Percentiles rank a stretch among this genome's conserved stretches.
Evolutionary conservation across 2,329 filamentous ascomycete species (phyloP).

Genomic region (Epichloe brachyelytri): DNA sequence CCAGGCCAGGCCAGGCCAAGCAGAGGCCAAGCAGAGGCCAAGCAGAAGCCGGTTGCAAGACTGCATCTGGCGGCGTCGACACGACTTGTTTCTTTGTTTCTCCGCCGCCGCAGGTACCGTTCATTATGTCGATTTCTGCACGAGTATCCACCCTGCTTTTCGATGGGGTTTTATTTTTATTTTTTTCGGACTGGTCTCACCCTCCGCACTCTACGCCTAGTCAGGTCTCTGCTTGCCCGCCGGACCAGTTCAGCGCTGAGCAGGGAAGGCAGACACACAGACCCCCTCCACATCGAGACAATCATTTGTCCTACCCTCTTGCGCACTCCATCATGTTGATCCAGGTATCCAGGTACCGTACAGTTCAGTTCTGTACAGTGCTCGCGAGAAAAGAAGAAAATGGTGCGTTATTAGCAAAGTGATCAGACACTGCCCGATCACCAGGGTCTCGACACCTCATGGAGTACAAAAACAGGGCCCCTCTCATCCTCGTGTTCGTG

Average conservation of each 20-base stretch:
- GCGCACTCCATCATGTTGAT: constrained; percentile 16
- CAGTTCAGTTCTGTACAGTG: not conserved
- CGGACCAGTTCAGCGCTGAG: constrained; percentile 1
- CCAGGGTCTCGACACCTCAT: constrained; percentile 14
- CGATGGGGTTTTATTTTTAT: not conserved
- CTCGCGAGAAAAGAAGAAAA: constrained; percentile 15
- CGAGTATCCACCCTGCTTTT: constrained; percentile 13
- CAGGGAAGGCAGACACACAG: constrained; percentile 20
- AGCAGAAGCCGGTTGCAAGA: too few relatives aligned
- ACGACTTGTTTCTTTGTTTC: constrained; percentile 10
- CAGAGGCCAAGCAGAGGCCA: not conserved
- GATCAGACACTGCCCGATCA: constrained; percentile 11
- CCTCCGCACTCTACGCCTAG: constrained; percentile 8
- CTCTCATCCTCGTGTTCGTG: constrained; percentile 13
- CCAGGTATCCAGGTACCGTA: constrained; percentile 19
- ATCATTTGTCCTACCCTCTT: constrained; percentile 17
- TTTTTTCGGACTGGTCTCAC: constrained; percentile 5
- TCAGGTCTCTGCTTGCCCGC: constrained; percentile 4
- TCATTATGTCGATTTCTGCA: constrained; percentile 17
- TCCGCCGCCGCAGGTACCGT: constrained; percentile 17
- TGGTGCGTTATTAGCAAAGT: constrained; percentile 15
- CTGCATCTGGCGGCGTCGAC: constrained; percentile 5
- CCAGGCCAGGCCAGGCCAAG: not conserved
- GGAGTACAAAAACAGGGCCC: constrained; percentile 20
- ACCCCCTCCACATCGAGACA: constrained; percentile 20